phyloP scores from a whole-genome alignment of 2,329 filamentous ascomycete species.

The Exophiala aquamarina region DNA sequence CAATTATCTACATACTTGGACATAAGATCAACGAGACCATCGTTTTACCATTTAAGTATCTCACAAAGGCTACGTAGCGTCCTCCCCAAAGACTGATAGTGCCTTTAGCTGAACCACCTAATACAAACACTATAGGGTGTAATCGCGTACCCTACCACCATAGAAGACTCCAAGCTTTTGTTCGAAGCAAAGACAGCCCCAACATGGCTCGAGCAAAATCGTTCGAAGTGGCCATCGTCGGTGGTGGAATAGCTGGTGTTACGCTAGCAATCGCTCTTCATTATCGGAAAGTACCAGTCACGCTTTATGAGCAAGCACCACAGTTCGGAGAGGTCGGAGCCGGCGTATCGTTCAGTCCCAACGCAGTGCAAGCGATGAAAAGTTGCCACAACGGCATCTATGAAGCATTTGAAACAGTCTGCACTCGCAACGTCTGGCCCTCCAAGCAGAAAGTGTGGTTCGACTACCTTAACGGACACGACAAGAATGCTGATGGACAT shows the following conservation, averaged over 20 bases:
- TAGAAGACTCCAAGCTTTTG: too few relatives aligned
- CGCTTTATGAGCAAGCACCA: slow-evolving; percentile 48
- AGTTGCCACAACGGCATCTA: slow-evolving; percentile 43
- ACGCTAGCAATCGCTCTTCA: slow-evolving; percentile 28
- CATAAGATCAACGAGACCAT: too few relatives aligned
- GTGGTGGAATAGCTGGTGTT: slow-evolving; percentile 34
- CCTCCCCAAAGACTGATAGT: too few relatives aligned
- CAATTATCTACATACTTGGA: too few relatives aligned
- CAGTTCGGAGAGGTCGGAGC: slow-evolving; percentile 54
- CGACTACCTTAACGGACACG: slow-evolving; percentile 40
- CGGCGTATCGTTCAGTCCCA: slow-evolving; percentile 50
- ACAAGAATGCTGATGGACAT: slow-evolving; percentile 29
- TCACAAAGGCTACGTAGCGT: too few relatives aligned
- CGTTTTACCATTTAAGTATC: too few relatives aligned
- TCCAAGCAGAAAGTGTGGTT: slow-evolving; percentile 42
- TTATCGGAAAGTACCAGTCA: slow-evolving; percentile 27
- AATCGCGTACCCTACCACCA: too few relatives aligned
- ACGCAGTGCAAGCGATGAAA: slow-evolving; percentile 51
- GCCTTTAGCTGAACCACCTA: too few relatives aligned
- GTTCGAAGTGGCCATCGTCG: slow-evolving; percentile 34
- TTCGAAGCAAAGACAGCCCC: too few relatives aligned
- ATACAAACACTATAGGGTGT: too few relatives aligned
- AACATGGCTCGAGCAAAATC: not conserved
- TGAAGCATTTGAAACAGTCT: slow-evolving; percentile 40
- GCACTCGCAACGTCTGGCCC: slow-evolving; percentile 31